phyloP scores from a whole-genome alignment of 2,329 filamentous ascomycete species.

The Colletotrichum incanum region DNA sequence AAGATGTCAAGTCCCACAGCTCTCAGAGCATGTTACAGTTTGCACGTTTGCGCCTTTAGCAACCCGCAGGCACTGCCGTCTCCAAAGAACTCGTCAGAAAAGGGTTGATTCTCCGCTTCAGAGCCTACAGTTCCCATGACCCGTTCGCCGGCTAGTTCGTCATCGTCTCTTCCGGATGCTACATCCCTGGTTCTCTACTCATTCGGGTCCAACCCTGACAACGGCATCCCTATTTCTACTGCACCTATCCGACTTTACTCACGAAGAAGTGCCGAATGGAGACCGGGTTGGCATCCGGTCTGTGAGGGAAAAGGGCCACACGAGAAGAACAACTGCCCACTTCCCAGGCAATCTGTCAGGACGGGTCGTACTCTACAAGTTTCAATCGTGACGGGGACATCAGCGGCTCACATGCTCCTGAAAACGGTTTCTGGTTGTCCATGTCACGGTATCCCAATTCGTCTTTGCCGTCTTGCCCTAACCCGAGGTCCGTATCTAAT shows the following conservation, averaged over 20 bases:
- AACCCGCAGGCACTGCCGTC: not conserved
- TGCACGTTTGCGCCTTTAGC: not conserved
- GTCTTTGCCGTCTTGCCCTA: conserved; percentile 23
- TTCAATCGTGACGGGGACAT: conserved; percentile 24
- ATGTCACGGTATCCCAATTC: conserved; percentile 16
- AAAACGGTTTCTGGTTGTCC: conserved; percentile 2
- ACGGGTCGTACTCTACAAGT: not conserved
- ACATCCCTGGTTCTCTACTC: not conserved
- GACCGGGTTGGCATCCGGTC: conserved; percentile 13
- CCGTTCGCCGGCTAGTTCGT: conserved; percentile 12
- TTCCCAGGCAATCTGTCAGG: conserved; percentile 19
- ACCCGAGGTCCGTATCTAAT: not conserved
- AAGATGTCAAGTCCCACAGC: not conserved
- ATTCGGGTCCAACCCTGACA: conserved; percentile 12
- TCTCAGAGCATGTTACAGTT: not conserved
- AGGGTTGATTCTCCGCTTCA: not conserved
- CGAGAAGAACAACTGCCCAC: conserved; percentile 15
- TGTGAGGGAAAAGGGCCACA: not conserved
- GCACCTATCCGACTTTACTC: not conserved
- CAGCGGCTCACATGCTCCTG: not conserved
- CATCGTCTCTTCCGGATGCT: conserved; percentile 23
- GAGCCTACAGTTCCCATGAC: not conserved
- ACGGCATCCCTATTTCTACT: conserved; percentile 22
- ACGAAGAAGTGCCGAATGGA: conserved; percentile 15
- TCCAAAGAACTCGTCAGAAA: not conserved